Evolutionary conservation across 2,329 filamentous ascomycete genomes (phyloP).

Genomic region (Colletotrichum sp.): DNA sequence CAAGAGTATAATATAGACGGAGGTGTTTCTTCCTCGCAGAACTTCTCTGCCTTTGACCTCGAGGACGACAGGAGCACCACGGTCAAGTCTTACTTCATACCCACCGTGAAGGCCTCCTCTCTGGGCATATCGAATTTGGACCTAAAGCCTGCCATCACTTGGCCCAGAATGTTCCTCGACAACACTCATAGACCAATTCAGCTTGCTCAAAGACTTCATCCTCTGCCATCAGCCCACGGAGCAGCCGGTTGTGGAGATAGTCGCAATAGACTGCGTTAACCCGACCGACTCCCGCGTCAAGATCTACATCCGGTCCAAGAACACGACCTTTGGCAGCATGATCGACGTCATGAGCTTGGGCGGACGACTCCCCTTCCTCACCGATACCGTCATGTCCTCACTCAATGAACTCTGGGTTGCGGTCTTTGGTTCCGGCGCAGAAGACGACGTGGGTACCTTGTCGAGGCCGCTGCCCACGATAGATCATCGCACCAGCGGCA

Average conservation of each 20-base stretch:
- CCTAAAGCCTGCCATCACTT: neutral
- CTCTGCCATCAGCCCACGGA: neutral
- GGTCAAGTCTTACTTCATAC: constrained; percentile 30
- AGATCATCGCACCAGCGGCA: constrained; percentile 33
- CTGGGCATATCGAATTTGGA: constrained; percentile 5
- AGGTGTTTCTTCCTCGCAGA: neutral
- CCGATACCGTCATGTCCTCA: neutral
- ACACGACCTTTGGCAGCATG: constrained; percentile 32
- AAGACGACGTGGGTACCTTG: constrained; percentile 4
- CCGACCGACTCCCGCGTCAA: constrained; percentile 34
- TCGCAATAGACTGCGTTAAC: constrained; percentile 36
- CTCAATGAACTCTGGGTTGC: neutral
- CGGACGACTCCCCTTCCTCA: constrained; percentile 1
- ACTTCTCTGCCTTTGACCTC: constrained; percentile 30
- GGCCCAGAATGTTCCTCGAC: neutral
- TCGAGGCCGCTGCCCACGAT: constrained; percentile 3
- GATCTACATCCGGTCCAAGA: constrained; percentile 36
- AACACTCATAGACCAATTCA: neutral
- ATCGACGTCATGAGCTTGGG: constrained; percentile 26
- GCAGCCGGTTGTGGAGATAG: constrained; percentile 21
- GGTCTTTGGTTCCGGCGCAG: neutral
- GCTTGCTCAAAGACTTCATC: neutral
- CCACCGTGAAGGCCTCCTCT: neutral
- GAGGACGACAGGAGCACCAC: neutral
- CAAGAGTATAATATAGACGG: neutral